Evolutionary conservation across 2,329 filamentous ascomycete species (phyloP).

Genomic region (Sclerotinia sclerotiorum): DNA sequence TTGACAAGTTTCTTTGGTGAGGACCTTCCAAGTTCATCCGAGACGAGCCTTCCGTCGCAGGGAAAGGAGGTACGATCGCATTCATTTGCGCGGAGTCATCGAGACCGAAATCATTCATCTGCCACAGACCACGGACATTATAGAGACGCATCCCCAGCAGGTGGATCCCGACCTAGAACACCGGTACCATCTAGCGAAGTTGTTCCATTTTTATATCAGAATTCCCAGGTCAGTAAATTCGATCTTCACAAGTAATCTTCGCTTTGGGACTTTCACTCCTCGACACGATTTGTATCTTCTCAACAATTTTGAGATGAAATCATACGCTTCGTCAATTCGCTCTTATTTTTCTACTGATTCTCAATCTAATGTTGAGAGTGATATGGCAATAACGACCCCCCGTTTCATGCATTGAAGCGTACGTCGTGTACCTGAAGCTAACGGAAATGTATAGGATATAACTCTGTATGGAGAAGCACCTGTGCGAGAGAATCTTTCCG

Average conservation of each 20-base stretch:
- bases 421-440: constrained; percentile 8
- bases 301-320: constrained; percentile 19
- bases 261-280: constrained; percentile 6
- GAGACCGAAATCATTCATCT: constrained; percentile 80
- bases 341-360: constrained; percentile 22
- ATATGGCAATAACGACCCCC: constrained; percentile 22
- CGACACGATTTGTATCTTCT: constrained; percentile 4
- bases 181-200: constrained; percentile 88
- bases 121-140: constrained; percentile 58
- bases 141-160: constrained; percentile 69
- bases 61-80: constrained; percentile 63
- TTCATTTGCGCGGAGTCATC: constrained; percentile 57
- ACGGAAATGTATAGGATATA: constrained; percentile 59
- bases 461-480: constrained; percentile 75
- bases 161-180: constrained; percentile 70
- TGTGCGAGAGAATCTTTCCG: constrained; percentile 67
- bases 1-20: constrained; percentile 92
- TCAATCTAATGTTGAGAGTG: constrained; percentile 14
- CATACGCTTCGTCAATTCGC: constrained; percentile 21
- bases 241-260: constrained; percentile 22
- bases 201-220: constrained; percentile 96
- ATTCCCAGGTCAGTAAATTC: constrained; percentile 62
- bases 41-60: constrained; percentile 59
- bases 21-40: constrained; percentile 78
- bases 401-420: constrained; percentile 24